Base-by-base conservation (phyloP, 129 eudicot species). In the Chrysanthemum makinoi region DNA sequence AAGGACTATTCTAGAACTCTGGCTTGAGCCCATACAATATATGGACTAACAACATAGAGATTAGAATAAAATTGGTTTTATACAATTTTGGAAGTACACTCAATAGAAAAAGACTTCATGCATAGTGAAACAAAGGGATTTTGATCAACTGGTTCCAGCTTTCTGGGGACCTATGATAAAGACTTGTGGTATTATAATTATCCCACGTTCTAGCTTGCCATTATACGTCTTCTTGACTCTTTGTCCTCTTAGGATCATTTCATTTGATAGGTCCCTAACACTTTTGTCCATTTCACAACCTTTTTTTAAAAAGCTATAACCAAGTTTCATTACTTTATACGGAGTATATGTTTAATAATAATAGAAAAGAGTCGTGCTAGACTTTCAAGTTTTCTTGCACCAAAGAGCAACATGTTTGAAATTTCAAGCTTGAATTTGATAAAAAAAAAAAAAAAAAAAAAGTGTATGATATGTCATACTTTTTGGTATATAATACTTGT, bases 111-210 rank as follows among this genome's bases (percentile, higher is more conserved):
- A 50, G n/a, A 26, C 13, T 62, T 33, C 12, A 6, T 62, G 44
- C 6, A 26, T 28, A 33, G 17, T 1, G 24, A 2, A 33, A 13
- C 20, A 33, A 35, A 63, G 26, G 49, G 68, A 63, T 10, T 60
- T 60, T 24, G n/a, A 15, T 14, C 11, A 47, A 60, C 12, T 72
- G 59, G 58, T 47, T 72, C 68, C 68, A 72, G 59, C 59, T 14
- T 46, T 59, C 28, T 9, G n/a, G 62, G 75, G 80, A 15, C 75
- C 80, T 9, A 24, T 58, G 60, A 58, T 65, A 6, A 62, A 61
- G 69, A 74, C 71, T 17, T 14, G n/a, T 46, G 12, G 44, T 7
- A 22, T 22, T 2, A 26, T 26, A 26, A 39, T 77, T 4, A 60
- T 20, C 16, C 13, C 43, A 2, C 61, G 56, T 60, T 19, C 54